phyloP scores from a whole-genome alignment of 2,329 filamentous ascomycete species.

The Aspergillus pseudonomiae region DNA sequence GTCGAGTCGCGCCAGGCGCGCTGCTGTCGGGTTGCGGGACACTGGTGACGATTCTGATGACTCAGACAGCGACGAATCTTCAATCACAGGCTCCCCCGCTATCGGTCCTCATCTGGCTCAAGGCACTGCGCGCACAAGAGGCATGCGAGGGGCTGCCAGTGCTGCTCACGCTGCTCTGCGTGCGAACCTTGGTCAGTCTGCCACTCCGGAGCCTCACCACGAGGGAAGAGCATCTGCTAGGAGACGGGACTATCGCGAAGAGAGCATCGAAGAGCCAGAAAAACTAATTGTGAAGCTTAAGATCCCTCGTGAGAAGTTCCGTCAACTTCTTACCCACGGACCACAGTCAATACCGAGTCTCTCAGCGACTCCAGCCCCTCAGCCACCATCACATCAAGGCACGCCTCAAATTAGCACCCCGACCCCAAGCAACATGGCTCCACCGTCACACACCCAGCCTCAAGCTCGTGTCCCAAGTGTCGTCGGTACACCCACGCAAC shows the following conservation, averaged over 20 bases:
- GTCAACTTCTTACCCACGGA: conserved; percentile 62
- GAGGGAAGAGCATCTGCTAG: conserved; percentile 71
- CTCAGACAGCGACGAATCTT: conserved; percentile 87
- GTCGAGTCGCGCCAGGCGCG: conserved; percentile 62
- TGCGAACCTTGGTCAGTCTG: conserved; percentile 74
- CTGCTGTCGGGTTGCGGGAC: conserved; percentile 59
- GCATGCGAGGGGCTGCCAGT: conserved; percentile 84
- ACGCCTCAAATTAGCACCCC: conserved; percentile 55
- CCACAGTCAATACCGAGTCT: conserved; percentile 34
- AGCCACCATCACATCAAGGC: conserved; percentile 47
- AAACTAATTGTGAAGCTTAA: conserved; percentile 74
- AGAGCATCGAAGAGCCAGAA: conserved; percentile 72
- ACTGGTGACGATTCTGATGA: conserved; percentile 79
- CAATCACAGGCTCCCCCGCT: conserved; percentile 76
- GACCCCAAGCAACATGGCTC: conserved; percentile 57
- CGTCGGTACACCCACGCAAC: conserved; percentile 27
- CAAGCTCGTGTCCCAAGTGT: conserved; percentile 30
- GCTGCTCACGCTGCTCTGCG: conserved; percentile 85
- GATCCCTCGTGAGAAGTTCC: conserved; percentile 72
- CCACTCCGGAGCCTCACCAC: conserved; percentile 79
- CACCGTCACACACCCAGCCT: conserved; percentile 36
- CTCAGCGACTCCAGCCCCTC: conserved; percentile 47
- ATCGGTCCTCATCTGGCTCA: conserved; percentile 66
- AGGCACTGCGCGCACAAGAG: conserved; percentile 82
- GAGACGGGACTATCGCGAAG: conserved; percentile 72